Percentiles rank a stretch among this genome's conserved stretches.
Evolutionary conservation across 805 yeast genomes (phyloP).

Genomic region (Candida loeiensis): DNA sequence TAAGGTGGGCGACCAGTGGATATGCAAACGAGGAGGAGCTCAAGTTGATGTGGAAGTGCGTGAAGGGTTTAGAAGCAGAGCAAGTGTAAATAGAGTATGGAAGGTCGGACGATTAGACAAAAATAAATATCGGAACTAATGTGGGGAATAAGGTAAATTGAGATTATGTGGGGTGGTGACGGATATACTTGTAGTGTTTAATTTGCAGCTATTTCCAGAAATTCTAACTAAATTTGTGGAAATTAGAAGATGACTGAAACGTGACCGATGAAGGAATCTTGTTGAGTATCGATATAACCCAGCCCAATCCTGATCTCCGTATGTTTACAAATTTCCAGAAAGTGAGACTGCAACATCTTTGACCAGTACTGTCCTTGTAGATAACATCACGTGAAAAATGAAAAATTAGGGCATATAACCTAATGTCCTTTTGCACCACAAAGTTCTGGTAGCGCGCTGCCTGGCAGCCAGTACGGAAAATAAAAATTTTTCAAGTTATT

Average conservation of each 20-base stretch:
- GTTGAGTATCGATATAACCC: too few relatives aligned
- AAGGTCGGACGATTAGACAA: background rate
- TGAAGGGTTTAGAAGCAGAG: constrained; percentile 56
- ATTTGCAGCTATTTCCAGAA: too few relatives aligned
- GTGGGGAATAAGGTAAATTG: background rate
- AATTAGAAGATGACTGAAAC: too few relatives aligned
- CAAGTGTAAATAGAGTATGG: background rate
- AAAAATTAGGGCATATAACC: constrained; percentile 13
- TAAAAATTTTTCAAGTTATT: constrained; percentile 9
- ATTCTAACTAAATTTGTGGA: too few relatives aligned
- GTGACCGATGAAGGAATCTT: too few relatives aligned
- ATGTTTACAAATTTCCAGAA: too few relatives aligned
- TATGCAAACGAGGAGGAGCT: constrained; percentile 66
- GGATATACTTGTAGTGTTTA: too few relatives aligned
- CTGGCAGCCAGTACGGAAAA: constrained; percentile 5
- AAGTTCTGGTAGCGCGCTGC: constrained; percentile 9
- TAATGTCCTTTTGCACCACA: background rate
- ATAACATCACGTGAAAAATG: background rate
- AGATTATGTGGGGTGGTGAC: too few relatives aligned
- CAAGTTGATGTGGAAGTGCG: constrained; percentile 60
- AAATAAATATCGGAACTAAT: background rate
- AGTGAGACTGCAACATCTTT: too few relatives aligned
- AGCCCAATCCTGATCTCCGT: too few relatives aligned
- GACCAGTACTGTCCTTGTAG: too few relatives aligned
- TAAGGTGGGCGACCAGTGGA: constrained; percentile 93